Conservation (phyloP, 495 filamentous ascomycete genomes). For the Podospora anserina region DNA sequence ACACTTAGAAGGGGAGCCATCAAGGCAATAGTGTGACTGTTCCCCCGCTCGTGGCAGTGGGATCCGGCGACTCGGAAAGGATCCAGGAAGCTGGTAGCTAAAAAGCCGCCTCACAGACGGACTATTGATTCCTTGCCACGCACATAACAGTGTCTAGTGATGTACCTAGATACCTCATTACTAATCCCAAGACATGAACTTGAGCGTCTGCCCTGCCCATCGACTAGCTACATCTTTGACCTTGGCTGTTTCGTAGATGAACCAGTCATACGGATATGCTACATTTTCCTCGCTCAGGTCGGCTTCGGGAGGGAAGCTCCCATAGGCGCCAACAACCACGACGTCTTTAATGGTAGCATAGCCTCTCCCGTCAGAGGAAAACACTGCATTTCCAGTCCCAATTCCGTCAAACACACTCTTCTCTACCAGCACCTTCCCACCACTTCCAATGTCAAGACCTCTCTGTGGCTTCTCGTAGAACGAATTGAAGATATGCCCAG, state of each 20-base stretch:
- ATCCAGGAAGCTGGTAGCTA: background rate
- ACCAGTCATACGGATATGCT: slow-evolving; percentile 20
- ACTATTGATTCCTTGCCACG: background rate
- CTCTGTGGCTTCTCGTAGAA: slow-evolving; percentile 4
- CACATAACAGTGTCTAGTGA: background rate
- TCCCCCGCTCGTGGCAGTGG: background rate
- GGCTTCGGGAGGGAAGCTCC: slow-evolving; percentile 4
- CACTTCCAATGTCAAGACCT: slow-evolving; percentile 3
- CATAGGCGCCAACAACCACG: background rate
- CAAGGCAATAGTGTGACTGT: background rate
- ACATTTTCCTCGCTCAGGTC: slow-evolving; percentile 7
- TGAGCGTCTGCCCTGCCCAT: slow-evolving; percentile 15
- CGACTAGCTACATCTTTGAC: slow-evolving; percentile 4
- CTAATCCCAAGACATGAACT: slow-evolving; percentile 12
- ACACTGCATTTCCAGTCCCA: background rate
- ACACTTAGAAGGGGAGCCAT: background rate
- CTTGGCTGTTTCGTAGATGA: background rate
- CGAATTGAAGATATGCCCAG: slow-evolving; percentile 44
- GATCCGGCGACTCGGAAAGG: background rate
- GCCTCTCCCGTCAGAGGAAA: background rate
- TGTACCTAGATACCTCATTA: background rate
- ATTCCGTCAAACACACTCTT: slow-evolving; percentile 8
- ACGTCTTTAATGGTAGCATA: slow-evolving; percentile 4
- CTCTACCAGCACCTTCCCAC: slow-evolving; percentile 12
- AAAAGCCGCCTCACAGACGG: background rate